Percentiles rank a stretch among this genome's conserved stretches.
Conservation (phyloP, 1,139 yeast species). For the Hansenula lynferdii region DNA sequence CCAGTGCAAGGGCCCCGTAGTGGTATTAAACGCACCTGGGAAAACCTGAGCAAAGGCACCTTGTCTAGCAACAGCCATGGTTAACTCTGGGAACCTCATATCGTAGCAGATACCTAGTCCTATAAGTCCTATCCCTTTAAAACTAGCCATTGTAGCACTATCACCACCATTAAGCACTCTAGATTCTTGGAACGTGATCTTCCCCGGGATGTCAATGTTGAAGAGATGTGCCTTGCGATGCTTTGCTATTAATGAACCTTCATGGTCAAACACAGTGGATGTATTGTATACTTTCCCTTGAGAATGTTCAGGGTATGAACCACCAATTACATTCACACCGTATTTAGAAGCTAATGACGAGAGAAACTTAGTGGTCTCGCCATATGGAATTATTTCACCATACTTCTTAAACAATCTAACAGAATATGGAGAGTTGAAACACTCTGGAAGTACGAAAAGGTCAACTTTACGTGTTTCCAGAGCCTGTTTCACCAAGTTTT, state of each 20-base stretch:
- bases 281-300: constrained; percentile 73
- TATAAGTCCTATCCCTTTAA: constrained; percentile 67
- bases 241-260: constrained; percentile 73
- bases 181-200: constrained; percentile 83
- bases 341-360: constrained; percentile 59
- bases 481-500: constrained; percentile 46
- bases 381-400: constrained; percentile 69
- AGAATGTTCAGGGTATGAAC: constrained; percentile 78
- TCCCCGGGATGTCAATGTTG: constrained; percentile 87
- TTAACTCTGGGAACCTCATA: constrained; percentile 85
- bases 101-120: constrained; percentile 93
- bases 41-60: constrained; percentile 86
- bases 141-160: constrained; percentile 68
- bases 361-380: constrained; percentile 62
- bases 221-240: constrained; percentile 89
- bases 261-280: constrained; percentile 64
- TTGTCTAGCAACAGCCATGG: constrained; percentile 68
- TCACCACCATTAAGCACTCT: constrained; percentile 71
- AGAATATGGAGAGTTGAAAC: constrained; percentile 94
- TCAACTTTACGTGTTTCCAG: constrained; percentile 38
- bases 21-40: constrained; percentile 95
- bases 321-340: constrained; percentile 70
- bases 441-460: constrained; percentile 52
- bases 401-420: constrained; percentile 82
- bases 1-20: constrained; percentile 97